Conservation (phyloP, 1,139 yeast species). For the Pichia sp. region DNA sequence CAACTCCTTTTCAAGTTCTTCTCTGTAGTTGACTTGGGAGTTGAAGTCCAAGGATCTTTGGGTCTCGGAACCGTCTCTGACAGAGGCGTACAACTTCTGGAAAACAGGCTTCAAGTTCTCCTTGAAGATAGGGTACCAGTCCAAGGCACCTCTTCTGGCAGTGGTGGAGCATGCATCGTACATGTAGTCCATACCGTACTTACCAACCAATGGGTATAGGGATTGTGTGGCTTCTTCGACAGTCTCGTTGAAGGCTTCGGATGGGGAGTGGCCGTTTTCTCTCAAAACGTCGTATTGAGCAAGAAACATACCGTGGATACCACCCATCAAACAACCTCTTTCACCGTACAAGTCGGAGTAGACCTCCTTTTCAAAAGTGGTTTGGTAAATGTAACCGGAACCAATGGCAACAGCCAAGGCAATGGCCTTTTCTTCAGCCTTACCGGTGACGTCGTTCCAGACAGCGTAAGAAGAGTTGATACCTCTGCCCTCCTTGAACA, state of each 20-base stretch:
- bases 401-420: conserved; percentile 99
- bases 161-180: conserved; percentile 99
- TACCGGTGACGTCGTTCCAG: conserved; percentile 98
- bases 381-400: conserved; percentile 99
- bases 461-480: conserved; percentile 98
- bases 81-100: conserved; percentile 91
- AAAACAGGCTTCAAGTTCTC: conserved; percentile 98
- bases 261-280: conserved; percentile 99
- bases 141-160: conserved; percentile 99
- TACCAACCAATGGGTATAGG: conserved; percentile 96
- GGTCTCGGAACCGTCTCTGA: conserved; percentile 95
- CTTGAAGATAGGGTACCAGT: conserved; percentile 99
- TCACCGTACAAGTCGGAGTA: conserved; percentile 99
- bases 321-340: conserved; percentile 99
- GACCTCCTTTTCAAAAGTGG: conserved; percentile 98
- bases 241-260: conserved; percentile 99
- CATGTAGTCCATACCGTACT: conserved; percentile 99
- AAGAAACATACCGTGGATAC: conserved; percentile 99
- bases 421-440: conserved; percentile 98
- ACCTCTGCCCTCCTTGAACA: conserved; percentile 99
- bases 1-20: conserved; percentile 89
- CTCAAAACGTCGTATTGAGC: conserved; percentile 99
- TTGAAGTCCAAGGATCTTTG: conserved; percentile 97
- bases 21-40: conserved; percentile 97
- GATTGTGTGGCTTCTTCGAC: conserved; percentile 99